Conservation (phyloP, 352 stramenopile species). For the Pythium plurisporium region DNA sequence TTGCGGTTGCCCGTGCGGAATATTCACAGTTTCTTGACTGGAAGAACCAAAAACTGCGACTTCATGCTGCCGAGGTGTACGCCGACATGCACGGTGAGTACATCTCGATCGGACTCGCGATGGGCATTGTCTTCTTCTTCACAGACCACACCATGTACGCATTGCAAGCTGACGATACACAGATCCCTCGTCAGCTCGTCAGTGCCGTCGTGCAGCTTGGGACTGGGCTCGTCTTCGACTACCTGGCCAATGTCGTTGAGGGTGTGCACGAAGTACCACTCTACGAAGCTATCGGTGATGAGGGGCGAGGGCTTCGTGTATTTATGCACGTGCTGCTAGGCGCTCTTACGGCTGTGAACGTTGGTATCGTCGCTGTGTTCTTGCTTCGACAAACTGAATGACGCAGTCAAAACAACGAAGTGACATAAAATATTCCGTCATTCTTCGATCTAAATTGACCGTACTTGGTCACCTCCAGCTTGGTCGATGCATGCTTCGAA, state of each 20-base stretch:
- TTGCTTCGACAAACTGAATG: constrained; percentile 19
- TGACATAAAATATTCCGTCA: too few species aligned
- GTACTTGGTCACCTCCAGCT: not conserved
- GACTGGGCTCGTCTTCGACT: constrained; percentile 10
- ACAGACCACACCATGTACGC: constrained; percentile 22
- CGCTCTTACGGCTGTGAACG: constrained; percentile 25
- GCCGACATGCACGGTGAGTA: constrained; percentile 49
- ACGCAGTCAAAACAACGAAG: constrained; percentile 10
- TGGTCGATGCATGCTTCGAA: not conserved
- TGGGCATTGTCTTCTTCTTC: constrained; percentile 22
- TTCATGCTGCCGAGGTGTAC: constrained; percentile 43
- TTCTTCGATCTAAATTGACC: too few species aligned
- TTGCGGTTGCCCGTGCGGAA: constrained; percentile 22
- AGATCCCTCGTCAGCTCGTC: constrained; percentile 20
- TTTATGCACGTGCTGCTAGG: constrained; percentile 27
- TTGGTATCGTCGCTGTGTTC: constrained; percentile 21
- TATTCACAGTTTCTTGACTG: constrained; percentile 36
- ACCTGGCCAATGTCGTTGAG: constrained; percentile 31
- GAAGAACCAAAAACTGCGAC: constrained; percentile 26
- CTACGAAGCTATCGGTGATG: constrained; percentile 30
- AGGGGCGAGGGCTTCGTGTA: constrained; percentile 16
- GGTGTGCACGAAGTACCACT: constrained; percentile 34
- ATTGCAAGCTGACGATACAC: constrained; percentile 7
- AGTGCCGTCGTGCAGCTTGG: constrained; percentile 9
- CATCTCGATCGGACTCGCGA: constrained; percentile 36